Percentiles rank a stretch among this genome's conserved stretches.
phyloP scores from a whole-genome alignment of 768 basidiomycete genomes.

The Pholiota conissans region DNA sequence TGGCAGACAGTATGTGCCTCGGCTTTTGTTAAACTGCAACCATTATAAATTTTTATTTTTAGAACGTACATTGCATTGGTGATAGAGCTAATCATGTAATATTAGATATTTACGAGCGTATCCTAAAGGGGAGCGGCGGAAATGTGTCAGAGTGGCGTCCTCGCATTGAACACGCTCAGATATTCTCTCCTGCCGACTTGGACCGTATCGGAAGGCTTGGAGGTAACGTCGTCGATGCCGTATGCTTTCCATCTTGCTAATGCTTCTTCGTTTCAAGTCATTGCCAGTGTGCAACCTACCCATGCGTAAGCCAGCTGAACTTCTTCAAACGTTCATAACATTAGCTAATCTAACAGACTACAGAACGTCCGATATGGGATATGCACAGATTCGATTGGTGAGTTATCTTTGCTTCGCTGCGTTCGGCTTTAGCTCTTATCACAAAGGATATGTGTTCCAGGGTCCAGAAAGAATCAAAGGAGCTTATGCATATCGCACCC shows the following conservation, averaged over 20 bases:
- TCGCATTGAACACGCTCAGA: constrained; percentile 92
- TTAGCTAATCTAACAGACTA: background rate
- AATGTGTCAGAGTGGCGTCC: constrained; percentile 59
- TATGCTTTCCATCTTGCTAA: background rate
- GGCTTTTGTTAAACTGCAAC: too few species aligned
- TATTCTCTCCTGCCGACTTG: constrained; percentile 72
- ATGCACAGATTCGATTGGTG: constrained; percentile 82
- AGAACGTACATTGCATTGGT: constrained; percentile 91
- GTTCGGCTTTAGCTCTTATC: background rate
- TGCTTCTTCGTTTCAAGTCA: constrained; percentile 49
- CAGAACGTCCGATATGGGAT: constrained; percentile 90
- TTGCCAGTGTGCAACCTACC: constrained; percentile 91
- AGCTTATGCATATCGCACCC: constrained; percentile 86
- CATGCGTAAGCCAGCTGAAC: constrained; percentile 62
- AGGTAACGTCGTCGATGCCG: constrained; percentile 37
- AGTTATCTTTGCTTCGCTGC: constrained; percentile 6
- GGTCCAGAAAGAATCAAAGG: constrained; percentile 81
- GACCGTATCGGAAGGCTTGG: constrained; percentile 69
- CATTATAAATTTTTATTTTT: too few species aligned
- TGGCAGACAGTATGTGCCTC: constrained; percentile 88
- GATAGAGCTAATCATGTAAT: constrained; percentile 86
- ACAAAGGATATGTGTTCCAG: constrained; percentile 32
- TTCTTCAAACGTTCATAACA: background rate
- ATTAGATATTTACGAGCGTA: constrained; percentile 78
- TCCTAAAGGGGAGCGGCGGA: constrained; percentile 39